A percentile compares a stretch with the other conserved stretches of the same genome.
Evolutionary conservation across 768 basidiomycete genomes (phyloP).

Genomic region (Tephrocybe rancida): DNA sequence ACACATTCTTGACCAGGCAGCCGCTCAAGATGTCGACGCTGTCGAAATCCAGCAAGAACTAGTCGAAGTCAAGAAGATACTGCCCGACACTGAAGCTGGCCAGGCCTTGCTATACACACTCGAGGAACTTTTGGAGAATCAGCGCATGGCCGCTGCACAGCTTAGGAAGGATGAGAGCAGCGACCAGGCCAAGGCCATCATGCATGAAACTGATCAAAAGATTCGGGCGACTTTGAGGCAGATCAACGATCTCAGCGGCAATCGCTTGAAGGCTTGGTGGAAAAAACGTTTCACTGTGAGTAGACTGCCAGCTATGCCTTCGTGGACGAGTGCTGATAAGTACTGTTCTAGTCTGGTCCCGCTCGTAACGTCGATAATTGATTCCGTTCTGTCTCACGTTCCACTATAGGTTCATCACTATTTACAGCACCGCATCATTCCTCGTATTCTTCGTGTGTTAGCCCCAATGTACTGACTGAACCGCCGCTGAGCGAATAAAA

Average conservation of each 20-base stretch:
- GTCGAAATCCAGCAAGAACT: constrained; percentile 27
- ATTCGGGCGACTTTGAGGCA: constrained; percentile 20
- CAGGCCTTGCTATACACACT: constrained; percentile 18
- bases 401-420: no score
- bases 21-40: constrained; percentile 5
- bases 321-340: background rate
- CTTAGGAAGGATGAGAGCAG: constrained; percentile 9
- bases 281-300: background rate
- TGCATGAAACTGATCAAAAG: constrained; percentile 16
- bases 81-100: constrained; percentile 26
- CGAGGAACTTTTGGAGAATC: constrained; percentile 15
- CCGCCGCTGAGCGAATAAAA: no score
- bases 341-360: no score
- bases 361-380: no score
- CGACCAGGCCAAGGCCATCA: constrained; percentile 14
- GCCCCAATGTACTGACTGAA: no score
- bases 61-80: constrained; percentile 20
- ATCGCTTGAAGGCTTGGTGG: constrained; percentile 11
- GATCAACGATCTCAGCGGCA: constrained; percentile 15
- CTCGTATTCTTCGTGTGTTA: no score
- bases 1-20: constrained; percentile 8
- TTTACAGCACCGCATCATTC: no score
- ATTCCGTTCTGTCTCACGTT: no score
- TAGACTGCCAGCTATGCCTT: background rate
- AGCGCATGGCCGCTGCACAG: constrained; percentile 5